phyloP scores from a whole-genome alignment of 2,329 filamentous ascomycete species.

The Gaeumannomyces tritici region DNA sequence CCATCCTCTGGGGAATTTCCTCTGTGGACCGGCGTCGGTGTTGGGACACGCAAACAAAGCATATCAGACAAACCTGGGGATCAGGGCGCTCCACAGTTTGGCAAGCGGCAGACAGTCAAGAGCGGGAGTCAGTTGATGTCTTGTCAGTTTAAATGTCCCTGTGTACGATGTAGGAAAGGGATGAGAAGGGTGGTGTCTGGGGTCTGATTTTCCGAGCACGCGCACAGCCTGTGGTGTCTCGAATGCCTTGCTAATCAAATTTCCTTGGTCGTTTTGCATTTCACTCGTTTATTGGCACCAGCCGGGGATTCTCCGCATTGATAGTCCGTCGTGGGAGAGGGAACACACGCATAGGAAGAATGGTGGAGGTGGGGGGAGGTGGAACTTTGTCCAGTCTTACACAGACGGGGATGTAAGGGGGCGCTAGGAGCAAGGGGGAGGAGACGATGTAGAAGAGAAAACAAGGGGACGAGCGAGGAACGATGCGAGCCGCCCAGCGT shows the following conservation, averaged over 20 bases:
- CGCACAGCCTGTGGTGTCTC: not conserved
- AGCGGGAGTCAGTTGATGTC: not conserved
- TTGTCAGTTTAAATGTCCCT: not conserved
- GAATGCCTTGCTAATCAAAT: slow-evolving; percentile 2
- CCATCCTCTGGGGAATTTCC: not conserved
- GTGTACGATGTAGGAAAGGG: slow-evolving; percentile 2
- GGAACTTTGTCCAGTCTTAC: not conserved
- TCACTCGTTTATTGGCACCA: not conserved
- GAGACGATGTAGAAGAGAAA: not conserved
- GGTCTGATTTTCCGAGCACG: not conserved
- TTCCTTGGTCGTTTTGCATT: not conserved
- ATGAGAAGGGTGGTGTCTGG: not conserved
- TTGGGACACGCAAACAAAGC: not conserved
- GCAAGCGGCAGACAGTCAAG: not conserved
- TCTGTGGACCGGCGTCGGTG: not conserved
- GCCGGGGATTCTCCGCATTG: not conserved
- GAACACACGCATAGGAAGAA: not conserved
- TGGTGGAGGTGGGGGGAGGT: not conserved
- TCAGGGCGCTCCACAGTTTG: not conserved
- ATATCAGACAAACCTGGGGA: not conserved
- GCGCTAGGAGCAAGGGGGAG: not conserved
- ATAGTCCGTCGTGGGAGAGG: not conserved
- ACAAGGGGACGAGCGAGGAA: not conserved
- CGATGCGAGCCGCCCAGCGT: not conserved
- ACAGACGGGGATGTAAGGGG: not conserved